A percentile compares a stretch with the other conserved stretches of the same genome.
These are phyloP conservation scores for Abrus pulchellus DNA, from an alignment of 306 rosid genomes.

Conservation along the genomic window DNA sequence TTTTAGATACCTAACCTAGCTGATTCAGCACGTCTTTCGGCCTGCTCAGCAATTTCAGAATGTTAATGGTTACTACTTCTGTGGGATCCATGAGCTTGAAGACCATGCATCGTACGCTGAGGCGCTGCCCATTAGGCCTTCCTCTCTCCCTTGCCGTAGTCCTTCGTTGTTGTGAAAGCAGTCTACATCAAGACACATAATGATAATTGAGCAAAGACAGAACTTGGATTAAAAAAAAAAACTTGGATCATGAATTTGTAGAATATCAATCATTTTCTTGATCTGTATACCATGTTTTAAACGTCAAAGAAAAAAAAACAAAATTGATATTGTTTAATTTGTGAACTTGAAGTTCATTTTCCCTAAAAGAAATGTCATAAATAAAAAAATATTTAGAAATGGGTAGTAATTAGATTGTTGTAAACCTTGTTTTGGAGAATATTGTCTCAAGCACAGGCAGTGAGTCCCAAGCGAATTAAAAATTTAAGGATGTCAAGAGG, in stretches of 20 bases:
- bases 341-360: background rate
- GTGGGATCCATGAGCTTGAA: slow-evolving; percentile 48
- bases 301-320: no score
- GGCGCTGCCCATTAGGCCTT: slow-evolving; percentile 75
- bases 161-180: slow-evolving; percentile 70
- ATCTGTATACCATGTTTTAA: no score
- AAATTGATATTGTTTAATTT: background rate
- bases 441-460: slow-evolving; percentile 71
- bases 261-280: no score
- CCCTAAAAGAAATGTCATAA: background rate
- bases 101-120: slow-evolving; percentile 70
- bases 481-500: slow-evolving; percentile 88
- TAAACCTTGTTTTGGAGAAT: slow-evolving; percentile 61
- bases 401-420: background rate
- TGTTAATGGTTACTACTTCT: slow-evolving; percentile 52
- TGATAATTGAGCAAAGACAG: background rate
- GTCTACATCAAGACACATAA: slow-evolving; percentile 53
- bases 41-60: slow-evolving; percentile 71
- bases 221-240: no score
- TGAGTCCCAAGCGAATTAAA: slow-evolving; percentile 64
- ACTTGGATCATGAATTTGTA: no score
- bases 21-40: slow-evolving; percentile 72
- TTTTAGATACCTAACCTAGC: slow-evolving; percentile 58
- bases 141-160: slow-evolving; percentile 72
- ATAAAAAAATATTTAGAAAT: background rate